A percentile compares a stretch with the other conserved stretches of the same genome.
These are phyloP conservation scores for Leucocoprinus leucothites DNA, from an alignment of 768 basidiomycete species.

Conservation along the genomic window DNA sequence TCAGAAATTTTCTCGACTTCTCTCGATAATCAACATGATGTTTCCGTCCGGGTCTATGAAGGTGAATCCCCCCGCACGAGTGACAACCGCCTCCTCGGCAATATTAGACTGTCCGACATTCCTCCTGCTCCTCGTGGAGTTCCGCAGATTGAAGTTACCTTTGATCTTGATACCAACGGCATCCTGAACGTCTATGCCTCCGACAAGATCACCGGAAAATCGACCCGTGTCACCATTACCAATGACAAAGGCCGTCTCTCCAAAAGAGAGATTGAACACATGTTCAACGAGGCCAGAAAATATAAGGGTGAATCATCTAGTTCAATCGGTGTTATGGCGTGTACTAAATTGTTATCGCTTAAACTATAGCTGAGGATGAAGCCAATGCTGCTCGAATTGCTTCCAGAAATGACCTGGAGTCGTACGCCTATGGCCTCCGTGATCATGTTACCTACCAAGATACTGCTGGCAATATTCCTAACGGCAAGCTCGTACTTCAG, in stretches of 20 bases:
- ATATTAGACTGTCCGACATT: slow-evolving; percentile 96
- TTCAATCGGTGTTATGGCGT: slow-evolving; percentile 6
- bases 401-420: slow-evolving; percentile 91
- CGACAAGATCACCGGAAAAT: slow-evolving; percentile 97
- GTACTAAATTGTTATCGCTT: slow-evolving; percentile 10
- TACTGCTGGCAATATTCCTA: slow-evolving; percentile 82
- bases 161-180: slow-evolving; percentile 97
- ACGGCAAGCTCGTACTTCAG: slow-evolving; percentile 84
- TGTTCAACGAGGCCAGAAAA: slow-evolving; percentile 93
- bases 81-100: slow-evolving; percentile 98
- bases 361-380: slow-evolving; percentile 72
- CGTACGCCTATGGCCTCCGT: slow-evolving; percentile 92
- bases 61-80: slow-evolving; percentile 98
- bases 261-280: slow-evolving; percentile 97
- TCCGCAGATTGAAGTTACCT: slow-evolving; percentile 96
- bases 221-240: slow-evolving; percentile 89
- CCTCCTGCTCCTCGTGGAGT: slow-evolving; percentile 97
- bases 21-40: slow-evolving; percentile 98
- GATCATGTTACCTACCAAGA: slow-evolving; percentile 86
- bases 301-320: slow-evolving; percentile 66
- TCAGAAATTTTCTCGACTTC: slow-evolving; percentile 98
- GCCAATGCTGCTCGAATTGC: slow-evolving; percentile 79
- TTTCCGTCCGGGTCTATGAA: slow-evolving; percentile 97
- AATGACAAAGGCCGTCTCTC: slow-evolving; percentile 97
- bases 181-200: slow-evolving; percentile 93